Base-by-base conservation (phyloP, 1,139 yeast genomes). In the Hemisphaericaspora lyxosophila region DNA sequence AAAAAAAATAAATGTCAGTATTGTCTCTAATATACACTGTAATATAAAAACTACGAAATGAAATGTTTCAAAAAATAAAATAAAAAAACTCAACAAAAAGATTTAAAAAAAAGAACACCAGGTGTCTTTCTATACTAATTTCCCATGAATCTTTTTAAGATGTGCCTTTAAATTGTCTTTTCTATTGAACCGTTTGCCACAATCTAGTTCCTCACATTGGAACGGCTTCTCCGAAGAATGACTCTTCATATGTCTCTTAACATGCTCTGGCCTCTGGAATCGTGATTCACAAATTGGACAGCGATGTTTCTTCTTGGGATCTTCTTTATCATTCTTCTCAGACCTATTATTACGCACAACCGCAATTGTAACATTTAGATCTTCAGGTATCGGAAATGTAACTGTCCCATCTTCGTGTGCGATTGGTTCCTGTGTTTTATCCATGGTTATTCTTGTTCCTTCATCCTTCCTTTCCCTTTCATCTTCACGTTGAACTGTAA, bases 211-310 rank as follows among this genome's bases (percentile, higher is more conserved):
- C 39, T 80, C 79, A 62, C 97, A 90, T 40, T 71, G 77, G 57
- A 75, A 89, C 4, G 96, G 97, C 56, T 85, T 85, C 50, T 87
- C 96, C 23, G 87, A 80, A 3, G 94, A 82, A 61, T 90, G 97
- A 22, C 88, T 80, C 52, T 94, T 75, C 78, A 85, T 71, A 58
- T 90, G 97, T 54, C 97, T 74, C 57, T 88, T 86, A 39, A 90
- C 87, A 66, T 92, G 96, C 54, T 92, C 96, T 25, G 94, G 90
- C 44, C 97, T 73, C 57, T 87, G 90, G 70, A 90, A 90, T 37
- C 78, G 62, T 35, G 83, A 76, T 38, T 76, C 78, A 52, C 95
- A 82, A 44, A 88, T 69, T n/a, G 85, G 83, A 66, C 97, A 89
- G 48, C 74, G 74, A 60, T 85, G 90, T 36, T 72, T 69, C 57